These are phyloP conservation scores for Fomes fomentarius DNA, from an alignment of 1,284 basidiomycete species.

Conservation along the genomic window DNA sequence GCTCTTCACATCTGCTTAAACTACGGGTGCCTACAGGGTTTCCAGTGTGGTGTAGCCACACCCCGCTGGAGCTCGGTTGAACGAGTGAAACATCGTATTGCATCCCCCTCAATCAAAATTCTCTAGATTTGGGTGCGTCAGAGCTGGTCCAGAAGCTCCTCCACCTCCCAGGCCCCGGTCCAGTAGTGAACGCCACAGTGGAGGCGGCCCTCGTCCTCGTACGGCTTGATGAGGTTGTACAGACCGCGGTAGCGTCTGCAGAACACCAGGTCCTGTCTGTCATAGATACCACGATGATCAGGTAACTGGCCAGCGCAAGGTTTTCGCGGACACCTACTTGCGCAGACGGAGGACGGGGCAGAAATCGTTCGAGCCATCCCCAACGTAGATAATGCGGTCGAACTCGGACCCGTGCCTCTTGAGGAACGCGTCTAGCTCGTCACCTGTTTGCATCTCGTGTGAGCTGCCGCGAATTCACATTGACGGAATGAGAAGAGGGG, in stretches of 20 bases:
- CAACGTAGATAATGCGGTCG: constrained; percentile 89
- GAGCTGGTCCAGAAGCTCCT: constrained; percentile 72
- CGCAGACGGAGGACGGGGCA: constrained; percentile 88
- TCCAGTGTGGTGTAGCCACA: too few species aligned
- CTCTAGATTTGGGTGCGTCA: too few species aligned
- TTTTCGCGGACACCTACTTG: constrained; percentile 48
- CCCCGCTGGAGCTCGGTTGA: constrained; percentile 16
- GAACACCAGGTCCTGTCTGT: constrained; percentile 76
- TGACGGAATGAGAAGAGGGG: neutral
- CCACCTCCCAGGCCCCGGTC: constrained; percentile 94
- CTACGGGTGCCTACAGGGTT: too few species aligned
- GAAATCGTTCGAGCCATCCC: constrained; percentile 95
- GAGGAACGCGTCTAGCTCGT: constrained; percentile 87
- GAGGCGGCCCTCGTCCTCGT: constrained; percentile 62
- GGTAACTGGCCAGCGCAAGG: neutral
- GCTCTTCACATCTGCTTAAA: too few species aligned
- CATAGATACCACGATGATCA: neutral
- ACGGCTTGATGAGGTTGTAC: constrained; percentile 77
- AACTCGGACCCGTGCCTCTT: constrained; percentile 68
- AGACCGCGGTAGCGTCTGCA: constrained; percentile 81
- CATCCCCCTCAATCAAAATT: too few species aligned
- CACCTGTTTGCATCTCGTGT: constrained; percentile 51
- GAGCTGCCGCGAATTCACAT: neutral
- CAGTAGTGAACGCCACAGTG: constrained; percentile 79
- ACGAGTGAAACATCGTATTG: neutral